These are phyloP conservation scores for Cyclocybe aegerita DNA, from an alignment of 768 basidiomycete species.

Conservation along the genomic window DNA sequence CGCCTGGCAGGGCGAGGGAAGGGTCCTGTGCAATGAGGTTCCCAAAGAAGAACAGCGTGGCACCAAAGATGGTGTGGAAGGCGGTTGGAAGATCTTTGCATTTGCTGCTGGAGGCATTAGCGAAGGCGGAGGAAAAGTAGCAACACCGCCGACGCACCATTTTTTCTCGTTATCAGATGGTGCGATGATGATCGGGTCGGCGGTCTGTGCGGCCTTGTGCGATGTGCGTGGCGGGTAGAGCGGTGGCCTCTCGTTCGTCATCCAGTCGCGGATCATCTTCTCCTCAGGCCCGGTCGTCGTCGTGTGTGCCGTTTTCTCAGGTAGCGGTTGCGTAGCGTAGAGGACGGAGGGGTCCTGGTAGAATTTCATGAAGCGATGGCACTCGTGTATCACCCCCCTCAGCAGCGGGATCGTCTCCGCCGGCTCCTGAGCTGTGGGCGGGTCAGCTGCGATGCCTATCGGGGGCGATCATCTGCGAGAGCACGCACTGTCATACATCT, in stretches of 20 bases:
- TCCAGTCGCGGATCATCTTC: conserved; percentile 10
- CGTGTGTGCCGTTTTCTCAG: background rate
- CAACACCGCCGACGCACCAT: conserved; percentile 1
- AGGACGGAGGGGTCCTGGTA: conserved; percentile 59
- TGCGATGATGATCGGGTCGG: background rate
- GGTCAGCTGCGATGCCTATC: background rate
- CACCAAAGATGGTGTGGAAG: conserved; percentile 66
- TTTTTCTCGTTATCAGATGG: conserved; percentile 12
- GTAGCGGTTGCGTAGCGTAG: conserved; percentile 26
- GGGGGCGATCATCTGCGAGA: background rate
- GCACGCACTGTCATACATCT: conserved; percentile 57
- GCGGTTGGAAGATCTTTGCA: conserved; percentile 57
- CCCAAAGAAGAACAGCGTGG: conserved; percentile 63
- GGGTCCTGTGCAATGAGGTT: conserved; percentile 56
- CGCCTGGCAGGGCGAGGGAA: conserved; percentile 49
- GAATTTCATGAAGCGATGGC: conserved; percentile 56
- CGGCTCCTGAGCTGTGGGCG: conserved; percentile 39
- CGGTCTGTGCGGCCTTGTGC: background rate
- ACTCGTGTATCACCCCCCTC: conserved; percentile 66
- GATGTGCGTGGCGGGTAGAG: conserved; percentile 4
- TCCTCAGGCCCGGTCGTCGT: background rate
- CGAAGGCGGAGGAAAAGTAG: background rate
- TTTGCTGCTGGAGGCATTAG: conserved; percentile 24
- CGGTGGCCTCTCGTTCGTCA: conserved; percentile 4
- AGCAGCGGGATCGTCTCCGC: conserved; percentile 52